These are phyloP conservation scores for Pseudozyma hubeiensis DNA, from an alignment of 1,284 basidiomycete genomes.

Conservation along the genomic window DNA sequence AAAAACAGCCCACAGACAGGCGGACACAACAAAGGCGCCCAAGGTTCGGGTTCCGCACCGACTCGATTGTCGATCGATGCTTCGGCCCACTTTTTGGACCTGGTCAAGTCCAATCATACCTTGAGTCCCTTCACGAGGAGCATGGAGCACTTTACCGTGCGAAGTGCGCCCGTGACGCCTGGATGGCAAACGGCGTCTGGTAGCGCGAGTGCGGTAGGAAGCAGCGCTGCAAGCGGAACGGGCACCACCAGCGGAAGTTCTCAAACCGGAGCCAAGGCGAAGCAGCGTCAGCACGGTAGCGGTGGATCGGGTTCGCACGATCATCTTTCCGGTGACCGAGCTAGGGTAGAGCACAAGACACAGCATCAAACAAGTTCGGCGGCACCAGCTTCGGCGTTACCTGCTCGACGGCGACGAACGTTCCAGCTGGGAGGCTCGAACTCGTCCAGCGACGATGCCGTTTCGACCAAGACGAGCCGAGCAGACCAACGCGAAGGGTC, in stretches of 20 bases:
- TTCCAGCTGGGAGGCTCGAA: constrained; percentile 41
- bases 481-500: constrained; percentile 3
- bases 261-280: constrained; percentile 18
- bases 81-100: constrained; percentile 59
- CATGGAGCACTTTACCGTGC: constrained; percentile 62
- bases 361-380: constrained; percentile 7
- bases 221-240: constrained; percentile 46
- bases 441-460: constrained; percentile 6
- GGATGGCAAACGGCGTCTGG: constrained; percentile 39
- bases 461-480: not conserved
- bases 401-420: constrained; percentile 39
- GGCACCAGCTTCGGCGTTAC: constrained; percentile 9
- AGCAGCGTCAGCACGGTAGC: constrained; percentile 6
- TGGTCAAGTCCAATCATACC: constrained; percentile 64
- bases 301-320: not conserved
- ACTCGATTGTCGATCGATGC: constrained; percentile 49
- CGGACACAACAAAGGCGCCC: constrained; percentile 10
- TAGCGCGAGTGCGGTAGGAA: constrained; percentile 37
- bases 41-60: constrained; percentile 15
- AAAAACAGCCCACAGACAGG: constrained; percentile 37
- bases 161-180: constrained; percentile 60
- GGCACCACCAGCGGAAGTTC: constrained; percentile 45
- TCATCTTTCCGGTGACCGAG: not conserved
- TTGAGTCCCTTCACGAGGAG: constrained; percentile 61
- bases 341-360: constrained; percentile 5